Conservation (phyloP, 2,329 filamentous ascomycete genomes). For the Acrocalymma vagum region DNA sequence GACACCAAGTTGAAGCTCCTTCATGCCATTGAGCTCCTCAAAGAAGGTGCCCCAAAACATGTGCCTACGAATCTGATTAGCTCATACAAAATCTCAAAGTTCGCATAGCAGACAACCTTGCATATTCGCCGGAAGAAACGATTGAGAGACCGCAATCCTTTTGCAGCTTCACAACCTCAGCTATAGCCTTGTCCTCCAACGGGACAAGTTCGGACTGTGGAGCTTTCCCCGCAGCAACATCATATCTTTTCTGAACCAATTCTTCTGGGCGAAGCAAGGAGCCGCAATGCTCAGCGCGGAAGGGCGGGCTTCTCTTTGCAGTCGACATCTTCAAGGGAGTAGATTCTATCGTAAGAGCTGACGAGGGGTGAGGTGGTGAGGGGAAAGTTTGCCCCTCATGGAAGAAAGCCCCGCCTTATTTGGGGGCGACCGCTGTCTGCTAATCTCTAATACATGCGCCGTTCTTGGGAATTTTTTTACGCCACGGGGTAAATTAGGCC, state of each 20-base stretch:
- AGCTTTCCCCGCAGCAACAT: conserved; percentile 61
- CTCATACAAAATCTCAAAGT: background rate
- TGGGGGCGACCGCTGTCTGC: too few relatives aligned
- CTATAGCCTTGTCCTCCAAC: conserved; percentile 72
- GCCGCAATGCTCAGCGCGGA: conserved; percentile 77
- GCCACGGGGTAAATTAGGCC: too few relatives aligned
- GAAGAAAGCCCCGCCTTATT: too few relatives aligned
- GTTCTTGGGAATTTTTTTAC: too few relatives aligned
- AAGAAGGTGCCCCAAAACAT: conserved; percentile 68
- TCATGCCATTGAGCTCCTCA: conserved; percentile 63
- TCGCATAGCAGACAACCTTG: conserved; percentile 27
- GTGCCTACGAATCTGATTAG: conserved; percentile 40
- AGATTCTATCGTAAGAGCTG: conserved; percentile 7
- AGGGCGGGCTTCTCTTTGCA: conserved; percentile 61
- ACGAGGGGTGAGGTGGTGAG: too few relatives aligned
- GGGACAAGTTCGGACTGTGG: conserved; percentile 55
- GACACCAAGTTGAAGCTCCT: conserved; percentile 55
- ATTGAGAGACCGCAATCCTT: conserved; percentile 68
- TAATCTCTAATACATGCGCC: too few relatives aligned
- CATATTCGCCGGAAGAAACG: conserved; percentile 75
- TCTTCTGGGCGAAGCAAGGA: conserved; percentile 72
- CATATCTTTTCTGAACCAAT: conserved; percentile 67
- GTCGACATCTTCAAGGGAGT: conserved; percentile 43
- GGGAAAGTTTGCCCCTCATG: conserved; percentile 31
- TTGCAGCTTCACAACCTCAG: conserved; percentile 71